A percentile compares a stretch with the other conserved stretches of the same genome.
These are phyloP conservation scores for Colletotrichum eleusines DNA, from an alignment of 2,329 filamentous ascomycete genomes.

Conservation along the genomic window DNA sequence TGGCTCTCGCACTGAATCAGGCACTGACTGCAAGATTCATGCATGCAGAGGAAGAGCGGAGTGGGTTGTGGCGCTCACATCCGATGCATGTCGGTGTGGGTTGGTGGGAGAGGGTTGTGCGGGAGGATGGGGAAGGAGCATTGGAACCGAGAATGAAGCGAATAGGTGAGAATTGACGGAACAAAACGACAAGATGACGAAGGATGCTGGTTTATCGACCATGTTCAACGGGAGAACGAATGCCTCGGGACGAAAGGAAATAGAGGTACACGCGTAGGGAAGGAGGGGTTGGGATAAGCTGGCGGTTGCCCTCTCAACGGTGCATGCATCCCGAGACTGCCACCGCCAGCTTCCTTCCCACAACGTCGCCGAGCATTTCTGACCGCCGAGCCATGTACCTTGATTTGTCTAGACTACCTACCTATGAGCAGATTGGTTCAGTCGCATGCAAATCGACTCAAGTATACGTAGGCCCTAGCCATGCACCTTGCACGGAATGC, in stretches of 20 bases:
- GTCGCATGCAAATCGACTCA: neutral
- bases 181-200: neutral
- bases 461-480: neutral
- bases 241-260: neutral
- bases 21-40: conserved; percentile 19
- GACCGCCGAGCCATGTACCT: neutral
- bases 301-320: conserved; percentile 9
- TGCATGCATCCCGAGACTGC: neutral
- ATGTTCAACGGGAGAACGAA: neutral
- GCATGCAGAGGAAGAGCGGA: conserved; percentile 6
- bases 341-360: neutral
- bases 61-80: conserved; percentile 4
- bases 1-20: neutral
- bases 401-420: no score
- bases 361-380: neutral
- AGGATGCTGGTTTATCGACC: neutral
- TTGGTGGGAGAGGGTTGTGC: conserved; percentile 4
- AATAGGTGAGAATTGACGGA: conserved; percentile 4
- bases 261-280: neutral
- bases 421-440: neutral
- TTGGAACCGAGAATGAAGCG: neutral
- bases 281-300: neutral
- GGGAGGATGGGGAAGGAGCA: neutral
- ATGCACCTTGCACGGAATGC: neutral
- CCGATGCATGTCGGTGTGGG: conserved; percentile 6